These are phyloP conservation scores for Naegleria fowleri DNA, from an alignment of 208 protist species.

Conservation along the genomic window DNA sequence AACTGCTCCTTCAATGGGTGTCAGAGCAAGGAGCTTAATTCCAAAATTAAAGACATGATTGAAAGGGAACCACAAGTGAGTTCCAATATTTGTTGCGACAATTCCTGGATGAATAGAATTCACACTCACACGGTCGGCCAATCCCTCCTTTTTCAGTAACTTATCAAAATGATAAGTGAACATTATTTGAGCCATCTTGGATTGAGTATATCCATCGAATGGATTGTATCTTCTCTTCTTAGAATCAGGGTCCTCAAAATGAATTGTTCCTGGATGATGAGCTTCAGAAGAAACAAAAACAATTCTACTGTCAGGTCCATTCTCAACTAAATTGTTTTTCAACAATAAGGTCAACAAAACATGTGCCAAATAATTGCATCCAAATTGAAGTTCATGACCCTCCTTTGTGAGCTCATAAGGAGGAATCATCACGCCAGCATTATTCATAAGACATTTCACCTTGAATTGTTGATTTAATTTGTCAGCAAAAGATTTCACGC, in stretches of 20 bases:
- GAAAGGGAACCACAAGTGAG: not conserved
- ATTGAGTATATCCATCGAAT: not conserved
- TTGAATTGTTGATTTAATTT: not conserved
- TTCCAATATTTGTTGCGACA: not conserved
- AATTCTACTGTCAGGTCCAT: not conserved
- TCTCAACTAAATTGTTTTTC: not conserved
- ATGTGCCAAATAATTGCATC: constrained; percentile 17
- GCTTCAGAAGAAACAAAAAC: not conserved
- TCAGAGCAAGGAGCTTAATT: not conserved
- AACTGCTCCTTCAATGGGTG: not conserved
- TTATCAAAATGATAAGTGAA: not conserved
- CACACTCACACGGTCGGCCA: not conserved
- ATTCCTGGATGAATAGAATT: constrained; percentile 18
- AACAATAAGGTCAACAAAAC: not conserved
- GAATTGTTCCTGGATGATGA: not conserved
- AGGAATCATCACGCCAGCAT: constrained; percentile 14
- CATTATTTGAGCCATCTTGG: not conserved
- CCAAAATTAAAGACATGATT: not conserved
- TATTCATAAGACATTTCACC: not conserved
- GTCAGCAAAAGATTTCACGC: not conserved
- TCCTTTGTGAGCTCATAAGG: not conserved
- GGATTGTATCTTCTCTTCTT: not conserved
- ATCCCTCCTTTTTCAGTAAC: not conserved
- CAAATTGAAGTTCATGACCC: constrained; percentile 15
- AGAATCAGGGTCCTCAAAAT: not conserved